Evolutionary conservation across 208 protist genomes (phyloP).

Genomic region (Herpetomonas samuelpessoai): DNA sequence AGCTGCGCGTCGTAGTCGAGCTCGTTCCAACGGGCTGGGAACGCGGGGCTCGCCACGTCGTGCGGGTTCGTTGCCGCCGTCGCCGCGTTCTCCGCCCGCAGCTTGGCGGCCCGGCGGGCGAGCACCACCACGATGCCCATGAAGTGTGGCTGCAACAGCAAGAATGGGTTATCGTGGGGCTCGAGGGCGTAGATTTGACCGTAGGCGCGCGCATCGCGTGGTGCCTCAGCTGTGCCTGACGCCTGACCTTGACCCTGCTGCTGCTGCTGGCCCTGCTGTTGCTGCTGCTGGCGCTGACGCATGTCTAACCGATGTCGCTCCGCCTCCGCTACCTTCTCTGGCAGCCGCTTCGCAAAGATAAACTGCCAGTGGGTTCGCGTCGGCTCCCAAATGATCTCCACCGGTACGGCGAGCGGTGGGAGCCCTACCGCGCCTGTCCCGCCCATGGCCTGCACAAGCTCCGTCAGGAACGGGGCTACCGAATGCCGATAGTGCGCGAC

Average conservation of each 20-base stretch:
- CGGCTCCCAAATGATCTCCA: neutral
- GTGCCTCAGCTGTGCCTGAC: slow-evolving; percentile 2
- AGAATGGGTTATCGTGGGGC: slow-evolving; percentile 35
- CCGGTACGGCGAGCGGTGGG: neutral
- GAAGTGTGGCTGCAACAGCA: slow-evolving; percentile 58
- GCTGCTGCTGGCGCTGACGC: neutral
- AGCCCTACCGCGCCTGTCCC: no score
- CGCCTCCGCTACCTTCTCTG: neutral
- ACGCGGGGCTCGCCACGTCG: slow-evolving; percentile 5
- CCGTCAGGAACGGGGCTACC: neutral
- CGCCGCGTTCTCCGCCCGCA: slow-evolving; percentile 7
- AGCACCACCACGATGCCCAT: slow-evolving; percentile 74
- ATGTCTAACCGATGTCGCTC: neutral
- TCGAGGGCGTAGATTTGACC: slow-evolving; percentile 12
- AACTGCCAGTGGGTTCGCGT: slow-evolving; percentile 13
- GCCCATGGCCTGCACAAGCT: neutral
- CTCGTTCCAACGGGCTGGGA: slow-evolving; percentile 78
- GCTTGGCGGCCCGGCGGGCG: slow-evolving; percentile 34
- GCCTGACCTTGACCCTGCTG: neutral
- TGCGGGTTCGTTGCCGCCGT: neutral
- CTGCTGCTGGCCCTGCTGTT: neutral
- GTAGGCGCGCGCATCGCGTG: neutral
- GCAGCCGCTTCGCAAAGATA: neutral
- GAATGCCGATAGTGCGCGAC: neutral
- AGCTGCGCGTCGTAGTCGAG: slow-evolving; percentile 67